Evolutionary conservation across 1,284 basidiomycete species (phyloP), one percentile per base, ranked within the genome.

Genomic region (Rhodotorula mucilaginosa): DNA sequence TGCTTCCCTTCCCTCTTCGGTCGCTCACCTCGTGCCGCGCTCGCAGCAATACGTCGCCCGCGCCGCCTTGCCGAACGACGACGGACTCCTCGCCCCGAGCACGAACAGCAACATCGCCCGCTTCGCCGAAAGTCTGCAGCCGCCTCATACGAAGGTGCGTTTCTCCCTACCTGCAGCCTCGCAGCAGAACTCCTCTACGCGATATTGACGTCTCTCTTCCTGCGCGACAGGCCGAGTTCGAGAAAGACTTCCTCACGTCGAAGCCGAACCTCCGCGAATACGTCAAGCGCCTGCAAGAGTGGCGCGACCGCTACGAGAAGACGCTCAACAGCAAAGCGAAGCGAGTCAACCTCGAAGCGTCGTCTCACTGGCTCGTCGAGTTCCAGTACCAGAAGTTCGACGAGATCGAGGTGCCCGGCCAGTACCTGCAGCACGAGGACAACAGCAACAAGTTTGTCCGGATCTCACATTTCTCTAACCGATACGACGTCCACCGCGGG

Each of bases 351-450:
- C 84, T 99, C 65, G 95, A 98, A 76, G 85, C 90, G 70, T 85
- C 93, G 61, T 95, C 92, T 76, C 94, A 97, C 82, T 98, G 94
- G 83, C 84, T 99, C 74, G 92, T 93, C 18, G 96, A 99, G 81
- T 99, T 99, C 85, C 96, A 99, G 79, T 95, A 97, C 81, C 90
- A 90, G 79, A 97, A 96, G 81, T 95, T 97, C 69, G 97, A 99
- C 78, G 97, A 99, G 77, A 93, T 99, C 64, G 97, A 99, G 81
- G 89, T 99, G 67, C 97, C 97, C 29, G 97, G 97, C 15, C 97
- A 99, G 82, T 99, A 99, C 79, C 90, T 95, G 0, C 92, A 96
- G 91, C 91, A 97, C 80, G 94, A 96, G 80, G 97, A 99, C 81
- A 93, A 87, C 80, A 93, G 94, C 79, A 89, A 91, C 78, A 90